These are phyloP conservation scores for Zygotorulaspora florentina DNA, from an alignment of 805 yeast species.

Conservation along the genomic window DNA sequence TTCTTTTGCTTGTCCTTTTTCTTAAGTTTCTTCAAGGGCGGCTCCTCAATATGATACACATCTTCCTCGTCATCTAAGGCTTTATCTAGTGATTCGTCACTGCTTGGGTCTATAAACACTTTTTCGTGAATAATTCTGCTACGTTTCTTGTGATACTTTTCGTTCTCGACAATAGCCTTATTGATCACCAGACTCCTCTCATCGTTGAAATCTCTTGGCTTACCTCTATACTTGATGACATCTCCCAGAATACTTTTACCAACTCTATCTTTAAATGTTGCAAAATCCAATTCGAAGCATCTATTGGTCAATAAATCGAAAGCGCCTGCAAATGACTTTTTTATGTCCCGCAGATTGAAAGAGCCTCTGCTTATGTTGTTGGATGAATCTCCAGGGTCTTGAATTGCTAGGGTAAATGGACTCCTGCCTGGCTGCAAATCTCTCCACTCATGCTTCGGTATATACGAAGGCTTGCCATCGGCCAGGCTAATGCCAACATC, in stretches of 20 bases:
- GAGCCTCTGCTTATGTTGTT: slow-evolving; percentile 86
- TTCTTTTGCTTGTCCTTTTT: slow-evolving; percentile 3
- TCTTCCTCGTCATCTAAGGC: slow-evolving; percentile 21
- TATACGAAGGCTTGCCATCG: slow-evolving; percentile 54
- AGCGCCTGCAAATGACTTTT: slow-evolving; percentile 85
- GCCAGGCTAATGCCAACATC: slow-evolving; percentile 62
- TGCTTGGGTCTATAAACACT: slow-evolving; percentile 21
- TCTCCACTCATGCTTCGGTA: slow-evolving; percentile 54
- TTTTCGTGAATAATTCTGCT: slow-evolving; percentile 21
- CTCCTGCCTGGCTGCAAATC: slow-evolving; percentile 39
- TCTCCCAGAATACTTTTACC: slow-evolving; percentile 77
- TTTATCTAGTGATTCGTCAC: slow-evolving; percentile 26
- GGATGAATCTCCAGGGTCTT: slow-evolving; percentile 78
- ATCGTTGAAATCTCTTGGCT: slow-evolving; percentile 70
- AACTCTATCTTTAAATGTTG: slow-evolving; percentile 60
- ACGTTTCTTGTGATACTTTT: slow-evolving; percentile 27
- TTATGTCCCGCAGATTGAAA: slow-evolving; percentile 71
- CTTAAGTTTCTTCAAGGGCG: slow-evolving; percentile 16
- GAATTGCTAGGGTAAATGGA: slow-evolving; percentile 65
- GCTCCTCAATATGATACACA: slow-evolving; percentile 19
- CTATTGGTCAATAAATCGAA: slow-evolving; percentile 68
- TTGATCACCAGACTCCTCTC: slow-evolving; percentile 62
- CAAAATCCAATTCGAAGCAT: slow-evolving; percentile 66
- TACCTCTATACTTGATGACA: slow-evolving; percentile 70
- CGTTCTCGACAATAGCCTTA: slow-evolving; percentile 46